Base-by-base conservation (phyloP, 148 eudicot species). In the Rhododendron henanense region DNA sequence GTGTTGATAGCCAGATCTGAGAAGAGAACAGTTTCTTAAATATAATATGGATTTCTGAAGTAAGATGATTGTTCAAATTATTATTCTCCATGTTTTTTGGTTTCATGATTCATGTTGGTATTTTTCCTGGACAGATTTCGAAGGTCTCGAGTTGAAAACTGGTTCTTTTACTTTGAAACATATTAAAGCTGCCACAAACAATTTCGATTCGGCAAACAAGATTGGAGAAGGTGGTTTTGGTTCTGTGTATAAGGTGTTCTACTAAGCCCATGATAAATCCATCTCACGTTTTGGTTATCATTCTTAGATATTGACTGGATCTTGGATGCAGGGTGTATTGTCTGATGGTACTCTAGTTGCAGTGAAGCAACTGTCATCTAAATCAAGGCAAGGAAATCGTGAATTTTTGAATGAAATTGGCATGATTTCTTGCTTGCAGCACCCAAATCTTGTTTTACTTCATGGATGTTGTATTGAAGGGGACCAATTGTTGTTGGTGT, bases 141-240 rank as follows among this genome's bases (percentile, higher is more conserved):
- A 88, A 73, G 93, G 90, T 33, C 79, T 88, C 28, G 90, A 88
- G 86, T 63, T 87, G 81, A 90, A 88, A 84, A 91, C 88, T n/a
- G 87, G 86, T 84, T 86, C 88, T 51, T 91, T 90, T 82, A 83
- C 88, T 25, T 84, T 91, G 65, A 91, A 86, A 78, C 93, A 90
- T 85, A 85, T 91, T n/a, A 88, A 86, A 86, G 78, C 85, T 63
- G 93, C 93, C 44, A 91, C 93, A 3, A 90, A 90, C 81, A 88
- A 90, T 85, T 91, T 91, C 39, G 91, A 91, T 85, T 28, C 80
- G 28, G 35, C 84, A 35, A 92, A 92, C 87, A 92, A 92, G 87
- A 87, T 92, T 80, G 94, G 94, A 59, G 94, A 92, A 91, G 94
- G 93, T 75, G 94, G 94, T 85, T 92, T 92, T 87, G 94, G 94